A percentile compares a stretch with the other conserved stretches of the same genome.
Evolutionary conservation across 371 early-diverging fungal species (phyloP).

Genomic region (Syncephalastrum sp.): DNA sequence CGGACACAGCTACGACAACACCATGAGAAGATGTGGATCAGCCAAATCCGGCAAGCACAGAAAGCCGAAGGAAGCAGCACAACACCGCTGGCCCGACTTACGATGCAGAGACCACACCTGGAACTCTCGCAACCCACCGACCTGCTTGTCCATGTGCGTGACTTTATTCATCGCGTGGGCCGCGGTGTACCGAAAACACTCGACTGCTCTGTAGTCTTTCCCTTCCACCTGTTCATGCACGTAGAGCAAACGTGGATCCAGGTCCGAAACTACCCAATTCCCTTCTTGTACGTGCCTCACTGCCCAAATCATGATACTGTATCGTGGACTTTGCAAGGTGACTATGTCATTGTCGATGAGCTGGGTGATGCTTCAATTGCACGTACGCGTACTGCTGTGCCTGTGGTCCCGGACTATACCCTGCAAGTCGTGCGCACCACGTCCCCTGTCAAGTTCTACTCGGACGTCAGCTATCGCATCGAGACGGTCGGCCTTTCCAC

Average conservation of each 20-base stretch:
- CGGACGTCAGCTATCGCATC: conserved; percentile 37
- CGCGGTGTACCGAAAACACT: conserved; percentile 42
- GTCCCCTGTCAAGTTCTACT: conserved; percentile 63
- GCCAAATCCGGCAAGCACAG: conserved; percentile 32
- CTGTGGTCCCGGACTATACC: conserved; percentile 13
- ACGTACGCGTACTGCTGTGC: conserved; percentile 14
- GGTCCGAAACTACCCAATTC: conserved; percentile 56
- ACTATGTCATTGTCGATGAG: conserved; percentile 30
- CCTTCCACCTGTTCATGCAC: conserved; percentile 38
- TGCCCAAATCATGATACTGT: conserved; percentile 1
- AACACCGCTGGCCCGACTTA: conserved; percentile 45
- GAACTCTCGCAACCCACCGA: conserved; percentile 32
- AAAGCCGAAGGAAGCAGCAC: conserved; percentile 5
- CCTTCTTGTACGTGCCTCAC: conserved; percentile 49
- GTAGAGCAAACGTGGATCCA: conserved; percentile 36
- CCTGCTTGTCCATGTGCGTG: conserved; percentile 39
- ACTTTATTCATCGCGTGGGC: conserved; percentile 55
- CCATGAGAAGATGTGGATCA: conserved; percentile 37
- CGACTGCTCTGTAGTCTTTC: conserved; percentile 51
- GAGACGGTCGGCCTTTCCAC: conserved; percentile 19
- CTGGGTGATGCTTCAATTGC: conserved; percentile 24
- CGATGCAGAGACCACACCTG: conserved; percentile 30
- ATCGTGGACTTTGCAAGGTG: conserved; percentile 25
- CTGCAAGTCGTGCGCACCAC: conserved; percentile 44
- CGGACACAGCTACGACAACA: background rate